A percentile compares a stretch with the other conserved stretches of the same genome.
These are phyloP conservation scores for Lyophyllum atratum DNA, from an alignment of 768 basidiomycete species.

Conservation along the genomic window DNA sequence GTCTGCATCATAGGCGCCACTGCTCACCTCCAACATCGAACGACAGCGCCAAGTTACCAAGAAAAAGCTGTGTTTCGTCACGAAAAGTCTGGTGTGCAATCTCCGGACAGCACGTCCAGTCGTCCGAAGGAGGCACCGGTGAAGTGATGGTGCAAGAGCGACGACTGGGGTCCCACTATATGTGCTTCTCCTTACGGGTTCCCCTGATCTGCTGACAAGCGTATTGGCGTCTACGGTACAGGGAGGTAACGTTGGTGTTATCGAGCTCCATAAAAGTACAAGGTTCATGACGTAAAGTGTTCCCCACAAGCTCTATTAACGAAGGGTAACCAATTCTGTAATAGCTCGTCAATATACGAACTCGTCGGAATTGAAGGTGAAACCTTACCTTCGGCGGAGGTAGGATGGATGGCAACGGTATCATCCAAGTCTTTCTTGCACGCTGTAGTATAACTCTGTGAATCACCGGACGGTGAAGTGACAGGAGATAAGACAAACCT, in stretches of 20 bases:
- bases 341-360: conserved; percentile 15
- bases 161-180: conserved; percentile 6
- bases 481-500: conserved; percentile 31
- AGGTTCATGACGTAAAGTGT: neutral
- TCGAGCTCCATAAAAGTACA: conserved; percentile 5
- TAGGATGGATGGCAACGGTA: conserved; percentile 92
- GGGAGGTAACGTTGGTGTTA: neutral
- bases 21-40: neutral
- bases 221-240: neutral
- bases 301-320: conserved; percentile 17
- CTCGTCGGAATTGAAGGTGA: neutral
- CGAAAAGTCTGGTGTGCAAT: neutral
- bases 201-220: neutral
- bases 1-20: neutral
- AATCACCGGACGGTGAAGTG: neutral
- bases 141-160: neutral
- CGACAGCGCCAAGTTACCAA: conserved; percentile 4
- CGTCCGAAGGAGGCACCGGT: neutral
- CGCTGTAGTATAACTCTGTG: conserved; percentile 38
- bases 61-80: neutral
- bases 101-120: neutral
- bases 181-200: neutral
- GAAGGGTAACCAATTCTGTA: conserved; percentile 55
- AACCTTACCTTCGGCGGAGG: conserved; percentile 74
- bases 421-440: conserved; percentile 82